Percentiles rank a stretch among this genome's conserved stretches.
phyloP scores from a whole-genome alignment of 1,139 yeast species.

The Pneumocystis murina region DNA sequence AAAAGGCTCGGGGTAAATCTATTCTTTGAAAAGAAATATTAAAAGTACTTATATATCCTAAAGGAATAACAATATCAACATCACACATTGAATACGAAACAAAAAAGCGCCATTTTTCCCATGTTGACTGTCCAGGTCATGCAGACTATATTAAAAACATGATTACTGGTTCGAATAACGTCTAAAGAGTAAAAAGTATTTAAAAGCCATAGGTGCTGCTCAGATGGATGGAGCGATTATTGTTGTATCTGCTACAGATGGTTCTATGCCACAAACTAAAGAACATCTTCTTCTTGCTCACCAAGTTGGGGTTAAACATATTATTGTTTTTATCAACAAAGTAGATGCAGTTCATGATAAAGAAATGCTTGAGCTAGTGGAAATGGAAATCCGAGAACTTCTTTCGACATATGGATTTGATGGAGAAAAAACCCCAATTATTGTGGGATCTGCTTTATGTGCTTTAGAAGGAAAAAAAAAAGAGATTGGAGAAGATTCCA shows the following conservation, averaged over 20 bases:
- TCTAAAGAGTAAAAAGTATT: not conserved
- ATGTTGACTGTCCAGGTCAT: constrained; percentile 98
- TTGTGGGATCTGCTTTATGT: constrained; percentile 97
- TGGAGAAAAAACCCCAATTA: constrained; percentile 94
- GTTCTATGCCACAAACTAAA: constrained; percentile 99
- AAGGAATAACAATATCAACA: constrained; percentile 71
- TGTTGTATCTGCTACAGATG: constrained; percentile 98
- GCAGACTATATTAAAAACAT: constrained; percentile 96
- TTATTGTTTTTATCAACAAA: constrained; percentile 95
- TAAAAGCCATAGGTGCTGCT: constrained; percentile 43
- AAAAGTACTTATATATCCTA: not conserved
- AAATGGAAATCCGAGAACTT: constrained; percentile 99
- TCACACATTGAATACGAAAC: constrained; percentile 96
- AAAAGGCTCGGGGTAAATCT: constrained; percentile 80
- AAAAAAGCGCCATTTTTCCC: constrained; percentile 84
- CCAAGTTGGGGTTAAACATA: constrained; percentile 97
- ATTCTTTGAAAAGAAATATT: not conserved
- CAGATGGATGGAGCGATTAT: constrained; percentile 99
- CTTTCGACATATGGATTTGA: constrained; percentile 83
- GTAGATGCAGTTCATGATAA: constrained; percentile 96
- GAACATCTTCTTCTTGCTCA: constrained; percentile 96
- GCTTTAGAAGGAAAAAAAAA: constrained; percentile 81
- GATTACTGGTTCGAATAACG: constrained; percentile 55
- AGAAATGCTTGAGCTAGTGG: constrained; percentile 98
- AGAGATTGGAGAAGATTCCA: constrained; percentile 82